These are phyloP conservation scores for Colletotrichum sp. DNA, from an alignment of 2,329 filamentous ascomycete genomes.

Conservation along the genomic window DNA sequence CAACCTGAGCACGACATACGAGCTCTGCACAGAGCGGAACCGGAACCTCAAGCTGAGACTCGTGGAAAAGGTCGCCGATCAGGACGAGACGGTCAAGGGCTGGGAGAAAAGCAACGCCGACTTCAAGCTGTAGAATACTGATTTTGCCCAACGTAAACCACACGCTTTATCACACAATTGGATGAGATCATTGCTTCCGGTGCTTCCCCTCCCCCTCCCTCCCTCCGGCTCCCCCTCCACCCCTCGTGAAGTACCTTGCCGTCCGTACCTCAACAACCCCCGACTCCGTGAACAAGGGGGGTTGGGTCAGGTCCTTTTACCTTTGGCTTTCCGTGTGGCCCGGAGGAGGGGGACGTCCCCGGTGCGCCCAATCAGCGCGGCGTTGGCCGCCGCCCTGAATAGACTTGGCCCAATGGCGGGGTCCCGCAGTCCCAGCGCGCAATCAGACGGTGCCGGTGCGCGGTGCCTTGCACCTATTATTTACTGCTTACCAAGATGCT, in stretches of 20 bases:
- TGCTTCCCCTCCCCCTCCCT: background rate
- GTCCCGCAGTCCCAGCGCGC: background rate
- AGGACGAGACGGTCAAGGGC: conserved; percentile 60
- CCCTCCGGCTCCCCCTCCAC: background rate
- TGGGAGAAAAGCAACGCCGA: conserved; percentile 76
- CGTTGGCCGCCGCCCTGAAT: background rate
- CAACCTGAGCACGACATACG: conserved; percentile 90
- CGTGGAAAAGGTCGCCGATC: conserved; percentile 70
- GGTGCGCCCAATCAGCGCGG: background rate
- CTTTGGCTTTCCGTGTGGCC: background rate
- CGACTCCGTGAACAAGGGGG: background rate
- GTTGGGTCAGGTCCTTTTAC: background rate
- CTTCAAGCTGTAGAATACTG: conserved; percentile 69
- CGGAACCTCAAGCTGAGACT: conserved; percentile 72
- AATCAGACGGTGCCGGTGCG: background rate
- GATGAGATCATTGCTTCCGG: background rate
- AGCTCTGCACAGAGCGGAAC: conserved; percentile 83
- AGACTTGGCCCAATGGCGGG: conserved; percentile 6
- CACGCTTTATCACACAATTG: background rate
- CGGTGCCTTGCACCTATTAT: background rate
- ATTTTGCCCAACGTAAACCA: background rate
- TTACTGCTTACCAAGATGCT: conserved; percentile 20
- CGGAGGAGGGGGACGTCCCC: background rate
- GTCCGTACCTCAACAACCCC: background rate
- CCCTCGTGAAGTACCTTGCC: background rate